Percentiles rank a stretch among this genome's conserved stretches.
Evolutionary conservation across 2,329 filamentous ascomycete species (phyloP).

Genomic region (Rasamsonia emersonii): DNA sequence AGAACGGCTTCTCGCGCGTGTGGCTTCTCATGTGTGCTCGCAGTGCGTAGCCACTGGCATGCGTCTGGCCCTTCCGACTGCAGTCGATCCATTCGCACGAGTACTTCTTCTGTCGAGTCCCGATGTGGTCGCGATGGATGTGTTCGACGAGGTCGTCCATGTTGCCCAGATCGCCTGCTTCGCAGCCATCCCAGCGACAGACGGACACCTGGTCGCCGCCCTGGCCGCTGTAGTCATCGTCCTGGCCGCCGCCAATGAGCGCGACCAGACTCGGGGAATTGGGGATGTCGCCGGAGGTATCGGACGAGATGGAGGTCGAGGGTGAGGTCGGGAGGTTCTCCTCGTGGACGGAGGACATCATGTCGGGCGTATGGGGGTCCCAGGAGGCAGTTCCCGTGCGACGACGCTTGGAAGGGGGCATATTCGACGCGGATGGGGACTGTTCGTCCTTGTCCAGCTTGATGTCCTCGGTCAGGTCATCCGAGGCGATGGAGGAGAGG

Average conservation of each 20-base stretch:
- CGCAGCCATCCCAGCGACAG: constrained; percentile 71
- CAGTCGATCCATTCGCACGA: constrained; percentile 98
- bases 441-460: constrained; percentile 44
- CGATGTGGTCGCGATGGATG: constrained; percentile 89
- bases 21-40: constrained; percentile 98
- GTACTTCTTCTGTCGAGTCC: constrained; percentile 88
- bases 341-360: constrained; percentile 34
- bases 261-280: constrained; percentile 53
- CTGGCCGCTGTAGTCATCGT: constrained; percentile 61
- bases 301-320: constrained; percentile 71
- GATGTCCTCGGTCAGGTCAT: constrained; percentile 53
- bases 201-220: constrained; percentile 65
- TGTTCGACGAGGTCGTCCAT: constrained; percentile 78
- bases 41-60: constrained; percentile 90
- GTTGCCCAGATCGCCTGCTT: constrained; percentile 61
- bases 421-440: constrained; percentile 29
- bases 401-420: constrained; percentile 42
- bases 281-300: constrained; percentile 79
- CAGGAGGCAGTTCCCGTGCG: constrained; percentile 37
- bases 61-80: constrained; percentile 74
- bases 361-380: constrained; percentile 45
- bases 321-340: constrained; percentile 37
- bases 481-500: constrained; percentile 56
- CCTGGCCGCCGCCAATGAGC: constrained; percentile 32
- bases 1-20: constrained; percentile 96